Evolutionary conservation across 306 rosid genomes (phyloP).

Genomic region (Trifolium dubium): DNA sequence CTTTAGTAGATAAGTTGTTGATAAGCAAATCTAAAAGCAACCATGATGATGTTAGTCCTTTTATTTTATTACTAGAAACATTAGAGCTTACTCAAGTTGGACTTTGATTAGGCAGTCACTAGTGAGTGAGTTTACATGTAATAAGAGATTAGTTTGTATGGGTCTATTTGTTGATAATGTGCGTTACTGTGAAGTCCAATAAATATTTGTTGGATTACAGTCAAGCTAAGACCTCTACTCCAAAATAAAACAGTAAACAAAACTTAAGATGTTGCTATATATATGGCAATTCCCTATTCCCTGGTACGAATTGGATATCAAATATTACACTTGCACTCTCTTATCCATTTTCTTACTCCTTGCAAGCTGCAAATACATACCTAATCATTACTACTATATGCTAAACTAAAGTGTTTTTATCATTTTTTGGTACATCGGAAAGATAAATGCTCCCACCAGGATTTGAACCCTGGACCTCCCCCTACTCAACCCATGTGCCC

Average conservation of each 20-base stretch:
- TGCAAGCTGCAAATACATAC: background rate
- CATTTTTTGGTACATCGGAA: too few species aligned
- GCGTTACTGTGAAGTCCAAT: background rate
- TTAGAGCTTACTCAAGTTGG: background rate
- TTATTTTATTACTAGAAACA: background rate
- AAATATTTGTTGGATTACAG: background rate
- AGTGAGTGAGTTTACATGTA: background rate
- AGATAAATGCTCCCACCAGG: too few species aligned
- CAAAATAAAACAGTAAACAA: background rate
- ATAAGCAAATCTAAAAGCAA: background rate
- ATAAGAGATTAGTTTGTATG: background rate
- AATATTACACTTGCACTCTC: background rate
- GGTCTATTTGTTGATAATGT: constrained; percentile 17
- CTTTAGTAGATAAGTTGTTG: too few species aligned
- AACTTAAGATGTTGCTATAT: background rate
- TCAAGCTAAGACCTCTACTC: background rate
- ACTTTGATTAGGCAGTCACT: background rate
- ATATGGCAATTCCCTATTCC: too few species aligned
- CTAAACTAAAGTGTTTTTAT: too few species aligned
- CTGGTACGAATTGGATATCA: too few species aligned
- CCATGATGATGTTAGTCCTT: background rate
- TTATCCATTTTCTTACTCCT: too few species aligned
- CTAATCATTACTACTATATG: background rate
- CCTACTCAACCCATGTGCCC: too few species aligned
- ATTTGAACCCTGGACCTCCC: too few species aligned